Evolutionary conservation across 2,329 filamentous ascomycete genomes (phyloP).

Genomic region (Boeremia exigua): DNA sequence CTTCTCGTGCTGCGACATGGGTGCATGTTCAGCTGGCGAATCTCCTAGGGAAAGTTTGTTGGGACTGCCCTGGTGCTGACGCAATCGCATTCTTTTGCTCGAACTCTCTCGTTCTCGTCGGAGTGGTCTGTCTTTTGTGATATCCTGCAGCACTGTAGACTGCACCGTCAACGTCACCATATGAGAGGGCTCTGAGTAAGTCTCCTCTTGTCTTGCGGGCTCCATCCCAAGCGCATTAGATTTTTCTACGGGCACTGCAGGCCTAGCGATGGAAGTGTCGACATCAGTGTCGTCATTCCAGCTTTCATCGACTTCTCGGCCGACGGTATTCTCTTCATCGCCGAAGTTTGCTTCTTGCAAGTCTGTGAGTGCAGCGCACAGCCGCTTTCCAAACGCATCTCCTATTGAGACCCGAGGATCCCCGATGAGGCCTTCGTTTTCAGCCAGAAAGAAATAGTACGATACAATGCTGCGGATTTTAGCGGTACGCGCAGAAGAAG

Average conservation of each 20-base stretch:
- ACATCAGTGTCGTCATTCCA: neutral
- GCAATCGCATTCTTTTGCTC: neutral
- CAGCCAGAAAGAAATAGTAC: slow-evolving; percentile 22
- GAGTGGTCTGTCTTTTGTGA: too few relatives aligned
- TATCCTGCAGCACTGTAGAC: too few relatives aligned
- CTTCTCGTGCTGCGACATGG: neutral
- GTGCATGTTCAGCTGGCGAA: neutral
- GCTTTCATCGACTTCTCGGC: neutral
- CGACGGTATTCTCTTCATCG: neutral
- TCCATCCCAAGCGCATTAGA: neutral
- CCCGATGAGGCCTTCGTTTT: slow-evolving; percentile 15
- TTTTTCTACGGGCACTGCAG: neutral
- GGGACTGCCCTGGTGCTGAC: neutral
- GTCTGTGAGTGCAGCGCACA: slow-evolving; percentile 6
- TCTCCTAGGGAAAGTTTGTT: neutral
- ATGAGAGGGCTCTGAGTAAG: neutral
- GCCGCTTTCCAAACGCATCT: neutral
- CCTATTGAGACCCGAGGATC: neutral
- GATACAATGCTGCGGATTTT: slow-evolving; percentile 14
- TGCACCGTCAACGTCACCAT: too few relatives aligned
- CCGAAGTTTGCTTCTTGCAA: neutral
- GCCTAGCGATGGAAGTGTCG: neutral
- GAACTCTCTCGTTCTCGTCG: too few relatives aligned
- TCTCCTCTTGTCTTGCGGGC: neutral
- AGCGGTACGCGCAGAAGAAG: neutral